Evolutionary conservation across 1,284 basidiomycete genomes (phyloP), one percentile per base, ranked within the genome.

Genomic region (Pseudozyma pruni): DNA sequence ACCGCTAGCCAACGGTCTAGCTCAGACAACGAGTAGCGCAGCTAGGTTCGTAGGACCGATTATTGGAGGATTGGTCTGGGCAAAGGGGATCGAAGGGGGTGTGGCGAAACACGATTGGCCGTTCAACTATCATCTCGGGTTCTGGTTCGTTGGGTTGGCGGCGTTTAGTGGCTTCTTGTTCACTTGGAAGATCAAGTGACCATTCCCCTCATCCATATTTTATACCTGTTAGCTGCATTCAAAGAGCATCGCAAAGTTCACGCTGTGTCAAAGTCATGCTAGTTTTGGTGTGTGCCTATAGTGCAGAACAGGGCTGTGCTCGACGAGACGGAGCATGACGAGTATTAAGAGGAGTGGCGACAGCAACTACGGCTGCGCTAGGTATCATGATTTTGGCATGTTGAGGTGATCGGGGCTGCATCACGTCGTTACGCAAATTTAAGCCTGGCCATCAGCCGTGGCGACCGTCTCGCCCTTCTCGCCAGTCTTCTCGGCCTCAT

Each of bases 1-100:
- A 2, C 83, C 84, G 9, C 63, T 84, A 14, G 82, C 84, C 8
- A 85, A 84, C 47, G 84, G 84, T 0, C 71, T 85, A 22, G 84
- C 83, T 0, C 84, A 85, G 63, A 83, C 83, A 0, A 75, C 79
- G 14, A 79, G 79, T 29, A 78, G 74, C 8, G 78, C 83, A 0
- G 83, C 84, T 0, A 76, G 84, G 32, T 84, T 83, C 62, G 68
- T 84, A 11, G 84, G 84, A 1, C 80, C 80, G 20, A 74, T 81
- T 38, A 31, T 80, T 5, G 79, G 79, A 4, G 83, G 83, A 46
- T 47, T 80, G 25, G 69, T 82, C 5, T 81, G 79, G 78, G 79
- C 75, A 13, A 66, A 69, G 25, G 76, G 76, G 14, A 80, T 80
- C 32, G 54, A 74, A 8, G 76, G 72, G 7, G 78, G 74, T 0